Evolutionary conservation across 2,329 filamentous ascomycete species (phyloP).

Genomic region (Sporothrix pseudoabietina): DNA sequence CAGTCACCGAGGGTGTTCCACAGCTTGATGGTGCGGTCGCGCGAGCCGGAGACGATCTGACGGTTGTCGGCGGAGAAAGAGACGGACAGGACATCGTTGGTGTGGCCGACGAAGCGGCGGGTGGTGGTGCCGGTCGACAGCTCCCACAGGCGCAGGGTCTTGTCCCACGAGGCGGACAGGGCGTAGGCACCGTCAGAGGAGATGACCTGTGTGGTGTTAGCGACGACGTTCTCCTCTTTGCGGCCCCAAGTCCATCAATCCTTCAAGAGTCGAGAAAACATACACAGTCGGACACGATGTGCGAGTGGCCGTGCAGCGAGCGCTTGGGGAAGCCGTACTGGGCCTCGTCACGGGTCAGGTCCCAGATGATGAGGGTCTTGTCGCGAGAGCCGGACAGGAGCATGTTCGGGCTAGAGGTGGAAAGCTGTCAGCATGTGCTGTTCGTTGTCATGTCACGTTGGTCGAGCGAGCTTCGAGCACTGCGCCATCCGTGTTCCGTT

Average conservation of each 20-base stretch:
- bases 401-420: conserved; percentile 82
- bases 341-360: conserved; percentile 97
- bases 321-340: conserved; percentile 99
- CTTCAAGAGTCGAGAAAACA: conserved; percentile 46
- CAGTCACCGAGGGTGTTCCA: conserved; percentile 99
- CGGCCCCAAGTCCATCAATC: background rate
- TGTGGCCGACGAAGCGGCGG: conserved; percentile 98
- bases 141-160: conserved; percentile 99
- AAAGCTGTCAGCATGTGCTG: conserved; percentile 37
- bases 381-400: conserved; percentile 96
- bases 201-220: conserved; percentile 70
- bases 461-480: background rate
- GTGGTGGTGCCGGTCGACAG: conserved; percentile 96
- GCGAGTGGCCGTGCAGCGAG: conserved; percentile 97
- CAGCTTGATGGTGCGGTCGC: conserved; percentile 98
- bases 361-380: conserved; percentile 99
- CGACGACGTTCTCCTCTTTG: background rate
- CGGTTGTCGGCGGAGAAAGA: conserved; percentile 99
- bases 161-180: conserved; percentile 98
- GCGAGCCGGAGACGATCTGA: conserved; percentile 98
- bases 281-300: conserved; percentile 99
- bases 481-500: conserved; percentile 1
- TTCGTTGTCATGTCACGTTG: background rate
- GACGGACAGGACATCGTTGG: conserved; percentile 98
- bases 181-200: conserved; percentile 99